Percentiles rank a stretch among this genome's conserved stretches.
Evolutionary conservation across 2,329 filamentous ascomycete species (phyloP).

Genomic region (Botrytis medusae): DNA sequence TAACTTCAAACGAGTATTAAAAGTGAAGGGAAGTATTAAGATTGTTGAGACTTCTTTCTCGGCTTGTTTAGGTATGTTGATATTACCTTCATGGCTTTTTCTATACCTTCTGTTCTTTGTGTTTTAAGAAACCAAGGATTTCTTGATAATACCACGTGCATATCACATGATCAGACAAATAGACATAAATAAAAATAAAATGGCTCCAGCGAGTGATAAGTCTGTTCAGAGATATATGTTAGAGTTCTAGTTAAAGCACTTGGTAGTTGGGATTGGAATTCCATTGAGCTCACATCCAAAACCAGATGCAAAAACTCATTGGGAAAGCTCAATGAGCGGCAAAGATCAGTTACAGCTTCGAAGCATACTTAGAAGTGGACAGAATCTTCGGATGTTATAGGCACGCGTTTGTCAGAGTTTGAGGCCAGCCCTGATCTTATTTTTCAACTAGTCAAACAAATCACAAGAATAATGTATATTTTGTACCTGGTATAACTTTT

Average conservation of each 20-base stretch:
- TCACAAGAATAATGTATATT: not conserved
- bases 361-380: not conserved
- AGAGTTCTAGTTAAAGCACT: not conserved
- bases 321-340: not conserved
- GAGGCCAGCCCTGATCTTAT: not conserved
- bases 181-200: not conserved
- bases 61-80: constrained; percentile 34
- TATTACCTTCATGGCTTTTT: not conserved
- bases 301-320: no score
- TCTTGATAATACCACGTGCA: not conserved
- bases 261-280: not conserved
- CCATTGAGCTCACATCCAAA: no score
- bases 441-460: not conserved
- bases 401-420: not conserved
- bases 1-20: constrained; percentile 47
- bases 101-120: not conserved
- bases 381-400: not conserved
- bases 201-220: not conserved
- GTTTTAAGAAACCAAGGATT: not conserved
- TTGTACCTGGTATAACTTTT: not conserved
- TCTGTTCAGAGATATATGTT: not conserved
- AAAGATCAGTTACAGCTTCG: not conserved
- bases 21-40: constrained; percentile 40
- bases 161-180: not conserved
- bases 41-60: constrained; percentile 43